phyloP scores from a whole-genome alignment of 208 protist species.

The Strigomonas galati region DNA sequence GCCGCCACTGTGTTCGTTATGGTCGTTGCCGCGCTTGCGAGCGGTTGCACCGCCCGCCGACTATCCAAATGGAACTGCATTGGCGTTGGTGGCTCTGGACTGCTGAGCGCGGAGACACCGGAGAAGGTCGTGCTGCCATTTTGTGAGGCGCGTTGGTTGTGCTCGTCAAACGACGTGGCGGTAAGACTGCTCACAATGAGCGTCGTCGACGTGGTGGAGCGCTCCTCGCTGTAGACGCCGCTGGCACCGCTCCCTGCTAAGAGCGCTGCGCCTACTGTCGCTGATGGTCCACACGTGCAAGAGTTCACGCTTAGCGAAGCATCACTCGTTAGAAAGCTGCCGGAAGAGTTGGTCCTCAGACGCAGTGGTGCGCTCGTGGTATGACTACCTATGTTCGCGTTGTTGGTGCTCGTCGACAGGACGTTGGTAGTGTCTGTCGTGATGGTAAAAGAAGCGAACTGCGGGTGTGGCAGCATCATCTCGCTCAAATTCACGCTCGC shows the following conservation, averaged over 20 bases:
- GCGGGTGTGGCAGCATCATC: too few species aligned
- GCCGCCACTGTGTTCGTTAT: too few species aligned
- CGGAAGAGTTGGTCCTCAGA: too few species aligned
- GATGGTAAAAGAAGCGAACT: too few species aligned
- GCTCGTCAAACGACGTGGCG: not conserved
- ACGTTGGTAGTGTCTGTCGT: too few species aligned
- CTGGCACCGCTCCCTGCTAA: not conserved
- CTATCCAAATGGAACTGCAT: not conserved
- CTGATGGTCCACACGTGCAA: conserved; percentile 17
- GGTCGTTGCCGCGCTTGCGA: too few species aligned
- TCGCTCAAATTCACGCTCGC: too few species aligned
- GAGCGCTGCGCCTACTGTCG: not conserved
- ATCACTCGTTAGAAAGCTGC: conserved; percentile 21
- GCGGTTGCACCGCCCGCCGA: not conserved
- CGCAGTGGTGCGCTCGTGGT: too few species aligned
- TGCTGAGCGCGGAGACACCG: not conserved
- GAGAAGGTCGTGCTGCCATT: not conserved
- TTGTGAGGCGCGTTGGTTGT: not conserved
- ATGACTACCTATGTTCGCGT: too few species aligned
- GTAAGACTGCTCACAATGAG: conserved; percentile 2
- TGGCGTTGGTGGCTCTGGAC: conserved; percentile 4
- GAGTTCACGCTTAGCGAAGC: conserved; percentile 27
- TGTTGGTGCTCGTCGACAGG: too few species aligned
- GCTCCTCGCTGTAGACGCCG: too few species aligned
- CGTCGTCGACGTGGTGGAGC: not conserved